Conservation (phyloP, 108 stramenopile species). For the Skeletonema grethae region DNA sequence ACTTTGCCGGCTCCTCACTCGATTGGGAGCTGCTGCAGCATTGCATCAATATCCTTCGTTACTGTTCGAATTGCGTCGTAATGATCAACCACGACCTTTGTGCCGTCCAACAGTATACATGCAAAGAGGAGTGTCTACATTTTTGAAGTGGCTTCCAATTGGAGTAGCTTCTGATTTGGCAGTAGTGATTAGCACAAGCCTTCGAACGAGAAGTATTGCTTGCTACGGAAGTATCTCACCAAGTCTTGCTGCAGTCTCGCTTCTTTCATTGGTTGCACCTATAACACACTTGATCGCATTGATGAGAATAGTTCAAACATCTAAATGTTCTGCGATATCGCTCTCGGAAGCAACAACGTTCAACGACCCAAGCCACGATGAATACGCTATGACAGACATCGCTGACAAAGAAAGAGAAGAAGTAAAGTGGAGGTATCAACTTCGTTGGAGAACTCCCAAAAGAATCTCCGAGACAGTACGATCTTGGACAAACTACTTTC, state of each 20-base stretch:
- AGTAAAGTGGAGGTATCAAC: conserved; percentile 58
- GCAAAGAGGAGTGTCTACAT: conserved; percentile 31
- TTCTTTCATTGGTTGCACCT: conserved; percentile 21
- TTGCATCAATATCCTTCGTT: conserved; percentile 61
- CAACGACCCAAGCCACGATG: conserved; percentile 1
- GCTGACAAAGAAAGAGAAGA: conserved; percentile 10
- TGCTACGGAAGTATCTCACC: background rate
- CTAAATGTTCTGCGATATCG: conserved; percentile 38
- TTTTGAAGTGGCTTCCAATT: conserved; percentile 44
- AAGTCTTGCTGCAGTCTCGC: conserved; percentile 1
- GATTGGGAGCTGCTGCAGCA: conserved; percentile 62
- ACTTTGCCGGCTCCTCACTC: conserved; percentile 45
- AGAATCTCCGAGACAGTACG: conserved; percentile 39
- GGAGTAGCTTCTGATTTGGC: conserved; percentile 57
- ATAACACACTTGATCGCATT: conserved; percentile 44
- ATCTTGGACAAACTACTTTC: conserved; percentile 29
- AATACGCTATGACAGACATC: background rate
- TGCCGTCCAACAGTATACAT: conserved; percentile 44
- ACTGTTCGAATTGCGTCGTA: conserved; percentile 58
- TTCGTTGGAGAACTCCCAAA: conserved; percentile 67
- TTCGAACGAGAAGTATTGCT: conserved; percentile 1
- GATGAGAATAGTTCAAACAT: conserved; percentile 27
- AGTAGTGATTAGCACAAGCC: background rate
- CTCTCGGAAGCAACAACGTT: conserved; percentile 38
- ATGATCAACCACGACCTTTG: conserved; percentile 54